Percentiles rank a stretch among this genome's conserved stretches.
Conservation (phyloP, 129 eudicot genomes). For the Flaveria robusta region DNA sequence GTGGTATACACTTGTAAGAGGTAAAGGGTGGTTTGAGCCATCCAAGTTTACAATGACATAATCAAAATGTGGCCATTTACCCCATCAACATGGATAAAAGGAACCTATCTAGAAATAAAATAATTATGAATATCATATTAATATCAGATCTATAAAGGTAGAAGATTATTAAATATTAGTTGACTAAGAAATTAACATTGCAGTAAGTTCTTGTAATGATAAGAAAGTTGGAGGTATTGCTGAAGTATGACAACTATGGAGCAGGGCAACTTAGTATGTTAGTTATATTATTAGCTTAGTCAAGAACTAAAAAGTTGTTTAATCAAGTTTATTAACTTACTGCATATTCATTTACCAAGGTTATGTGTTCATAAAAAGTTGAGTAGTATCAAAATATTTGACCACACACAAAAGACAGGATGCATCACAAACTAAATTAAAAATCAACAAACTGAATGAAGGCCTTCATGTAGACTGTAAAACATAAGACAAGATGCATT, state of each 20-base stretch:
- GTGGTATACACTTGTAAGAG: conserved; percentile 78
- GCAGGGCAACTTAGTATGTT: no score
- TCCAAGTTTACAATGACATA: conserved; percentile 73
- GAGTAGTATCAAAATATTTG: not conserved
- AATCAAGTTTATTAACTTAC: not conserved
- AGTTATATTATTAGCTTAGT: not conserved
- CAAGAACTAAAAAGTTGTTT: not conserved
- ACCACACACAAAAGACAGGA: not conserved
- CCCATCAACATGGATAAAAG: conserved; percentile 80
- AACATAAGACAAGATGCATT: not conserved
- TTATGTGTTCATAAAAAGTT: not conserved
- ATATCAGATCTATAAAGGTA: not conserved
- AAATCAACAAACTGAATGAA: not conserved
- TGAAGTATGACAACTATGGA: no score
- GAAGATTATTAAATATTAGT: not conserved
- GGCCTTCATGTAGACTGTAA: conserved; percentile 12
- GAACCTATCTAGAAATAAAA: conserved; percentile 54
- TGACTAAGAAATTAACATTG: not conserved
- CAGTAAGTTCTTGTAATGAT: not conserved
- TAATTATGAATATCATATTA: not conserved
- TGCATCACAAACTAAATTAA: conserved; percentile 11
- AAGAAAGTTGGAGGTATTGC: not conserved
- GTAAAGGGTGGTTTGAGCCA: conserved; percentile 82
- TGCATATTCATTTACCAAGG: not conserved
- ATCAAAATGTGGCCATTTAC: conserved; percentile 61